phyloP scores from a whole-genome alignment of 441 rosid genomes.

The Pelargonium australe region DNA sequence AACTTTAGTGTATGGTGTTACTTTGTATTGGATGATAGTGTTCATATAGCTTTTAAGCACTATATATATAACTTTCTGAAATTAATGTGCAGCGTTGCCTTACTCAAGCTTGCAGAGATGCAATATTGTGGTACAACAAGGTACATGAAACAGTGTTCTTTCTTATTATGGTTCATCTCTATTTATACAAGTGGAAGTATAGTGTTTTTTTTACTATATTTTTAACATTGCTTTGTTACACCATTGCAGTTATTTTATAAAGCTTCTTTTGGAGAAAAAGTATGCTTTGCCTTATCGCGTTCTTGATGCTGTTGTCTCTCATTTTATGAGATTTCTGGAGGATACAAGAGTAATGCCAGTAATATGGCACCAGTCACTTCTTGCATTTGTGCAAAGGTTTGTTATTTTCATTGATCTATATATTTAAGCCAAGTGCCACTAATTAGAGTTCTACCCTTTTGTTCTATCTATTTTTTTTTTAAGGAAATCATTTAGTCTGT shows the following conservation, averaged over 20 bases:
- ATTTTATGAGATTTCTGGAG: constrained; percentile 67
- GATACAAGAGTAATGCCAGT: constrained; percentile 89
- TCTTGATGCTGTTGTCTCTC: constrained; percentile 64
- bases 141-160: constrained; percentile 24
- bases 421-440: background rate
- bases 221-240: constrained; percentile 8
- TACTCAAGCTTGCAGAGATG: constrained; percentile 76
- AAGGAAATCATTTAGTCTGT: background rate
- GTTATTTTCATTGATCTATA: constrained; percentile 6
- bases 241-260: constrained; percentile 67
- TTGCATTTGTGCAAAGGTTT: constrained; percentile 79
- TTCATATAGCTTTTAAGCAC: background rate
- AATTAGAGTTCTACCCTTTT: background rate
- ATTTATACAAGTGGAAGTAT: background rate
- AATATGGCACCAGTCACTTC: constrained; percentile 91
- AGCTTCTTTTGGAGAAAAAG: constrained; percentile 84
- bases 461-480: background rate
- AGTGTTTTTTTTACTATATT: background rate
- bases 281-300: constrained; percentile 79
- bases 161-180: background rate
- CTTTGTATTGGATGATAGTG: background rate
- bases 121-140: constrained; percentile 94
- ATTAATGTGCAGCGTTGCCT: constrained; percentile 58
- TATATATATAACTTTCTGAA: constrained; percentile 2
- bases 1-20: background rate